Evolutionary conservation across 179 eudicot species (phyloP).

Genomic region (Drosera spatulata): DNA sequence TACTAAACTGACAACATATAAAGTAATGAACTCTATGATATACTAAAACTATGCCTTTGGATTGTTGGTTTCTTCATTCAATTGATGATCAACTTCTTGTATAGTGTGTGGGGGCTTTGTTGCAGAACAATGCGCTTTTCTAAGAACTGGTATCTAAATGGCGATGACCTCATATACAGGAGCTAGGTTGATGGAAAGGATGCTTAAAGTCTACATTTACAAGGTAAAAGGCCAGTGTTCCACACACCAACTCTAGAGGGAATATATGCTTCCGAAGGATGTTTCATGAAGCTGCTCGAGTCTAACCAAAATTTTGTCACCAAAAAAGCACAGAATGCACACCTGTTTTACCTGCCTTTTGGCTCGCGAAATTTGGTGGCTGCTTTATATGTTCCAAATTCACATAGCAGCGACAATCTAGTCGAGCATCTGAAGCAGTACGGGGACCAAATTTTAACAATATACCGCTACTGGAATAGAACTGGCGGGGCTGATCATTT

Average conservation of each 20-base stretch:
- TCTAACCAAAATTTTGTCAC: slow-evolving; percentile 34
- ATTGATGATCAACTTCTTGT: no score
- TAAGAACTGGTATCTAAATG: neutral
- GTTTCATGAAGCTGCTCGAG: slow-evolving; percentile 52
- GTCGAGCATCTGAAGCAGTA: slow-evolving; percentile 30
- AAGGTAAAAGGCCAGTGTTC: slow-evolving; percentile 39
- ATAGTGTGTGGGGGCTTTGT: neutral
- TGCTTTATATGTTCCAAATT: slow-evolving; percentile 35
- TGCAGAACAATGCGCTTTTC: neutral
- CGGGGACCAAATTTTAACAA: slow-evolving; percentile 21
- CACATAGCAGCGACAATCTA: slow-evolving; percentile 37
- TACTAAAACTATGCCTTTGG: no score
- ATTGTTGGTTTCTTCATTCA: no score
- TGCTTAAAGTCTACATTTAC: slow-evolving; percentile 48
- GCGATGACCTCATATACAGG: slow-evolving; percentile 14
- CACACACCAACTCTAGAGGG: slow-evolving; percentile 46
- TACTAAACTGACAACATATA: no score
- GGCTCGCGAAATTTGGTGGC: slow-evolving; percentile 36
- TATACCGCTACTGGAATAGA: slow-evolving; percentile 50
- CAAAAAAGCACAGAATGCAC: slow-evolving; percentile 27
- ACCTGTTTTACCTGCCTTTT: slow-evolving; percentile 55
- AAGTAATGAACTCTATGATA: no score
- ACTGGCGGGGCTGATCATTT: slow-evolving; percentile 52
- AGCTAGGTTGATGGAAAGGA: slow-evolving; percentile 49
- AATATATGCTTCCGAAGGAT: slow-evolving; percentile 53